phyloP scores from a whole-genome alignment of 805 yeast species.

The Clavispora vitiphila region DNA sequence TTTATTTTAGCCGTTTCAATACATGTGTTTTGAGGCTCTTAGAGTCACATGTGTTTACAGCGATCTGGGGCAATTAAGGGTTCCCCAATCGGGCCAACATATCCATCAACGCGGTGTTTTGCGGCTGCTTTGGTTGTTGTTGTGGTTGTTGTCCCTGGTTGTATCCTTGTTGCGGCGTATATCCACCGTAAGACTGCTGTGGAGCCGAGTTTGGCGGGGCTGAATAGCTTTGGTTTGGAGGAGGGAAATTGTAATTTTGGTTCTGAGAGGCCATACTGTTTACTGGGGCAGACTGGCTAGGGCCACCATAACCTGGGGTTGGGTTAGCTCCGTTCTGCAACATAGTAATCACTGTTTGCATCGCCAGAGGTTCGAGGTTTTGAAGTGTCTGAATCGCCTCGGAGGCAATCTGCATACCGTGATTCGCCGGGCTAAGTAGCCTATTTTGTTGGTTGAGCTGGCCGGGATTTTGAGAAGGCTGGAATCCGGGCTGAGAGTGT shows the following conservation, averaged over 20 bases:
- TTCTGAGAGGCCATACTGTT: not conserved
- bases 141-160: slow-evolving; percentile 5
- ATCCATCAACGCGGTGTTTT: slow-evolving; percentile 27
- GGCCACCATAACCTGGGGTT: not conserved
- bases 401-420: not conserved
- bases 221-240: not conserved
- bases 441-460: not conserved
- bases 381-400: slow-evolving; percentile 14
- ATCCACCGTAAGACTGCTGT: not conserved
- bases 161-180: slow-evolving; percentile 6
- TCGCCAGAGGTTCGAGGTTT: slow-evolving; percentile 27
- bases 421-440: not conserved
- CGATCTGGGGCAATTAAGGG: not conserved
- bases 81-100: slow-evolving; percentile 32
- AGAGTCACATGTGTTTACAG: not conserved
- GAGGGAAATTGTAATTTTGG: not conserved
- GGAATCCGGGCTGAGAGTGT: not conserved
- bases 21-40: not conserved
- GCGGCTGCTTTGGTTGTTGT: slow-evolving; percentile 6
- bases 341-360: slow-evolving; percentile 27
- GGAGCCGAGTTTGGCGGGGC: not conserved
- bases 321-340: slow-evolving; percentile 18
- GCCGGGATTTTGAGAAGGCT: not conserved
- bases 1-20: not conserved
- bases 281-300: not conserved